These are phyloP conservation scores for Murraya paniculata DNA, from an alignment of 345 rosid species.

Conservation along the genomic window DNA sequence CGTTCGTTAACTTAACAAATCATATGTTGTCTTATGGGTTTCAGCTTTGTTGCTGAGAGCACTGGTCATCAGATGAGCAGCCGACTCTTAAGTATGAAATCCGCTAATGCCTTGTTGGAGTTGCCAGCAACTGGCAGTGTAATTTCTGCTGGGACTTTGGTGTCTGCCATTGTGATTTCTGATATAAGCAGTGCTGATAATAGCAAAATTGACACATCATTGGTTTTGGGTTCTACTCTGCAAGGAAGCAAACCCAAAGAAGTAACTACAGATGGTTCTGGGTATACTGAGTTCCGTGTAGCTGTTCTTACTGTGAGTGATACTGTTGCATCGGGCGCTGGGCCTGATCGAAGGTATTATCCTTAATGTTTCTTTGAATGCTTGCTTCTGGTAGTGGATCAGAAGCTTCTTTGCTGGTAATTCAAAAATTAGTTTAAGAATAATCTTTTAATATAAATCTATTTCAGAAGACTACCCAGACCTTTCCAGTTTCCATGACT, in stretches of 20 bases:
- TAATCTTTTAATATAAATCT: background rate
- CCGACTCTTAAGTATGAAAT: conserved; percentile 89
- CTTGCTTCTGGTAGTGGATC: background rate
- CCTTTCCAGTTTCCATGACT: background rate
- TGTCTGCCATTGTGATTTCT: conserved; percentile 65
- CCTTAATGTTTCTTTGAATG: background rate
- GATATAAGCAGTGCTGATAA: conserved; percentile 40
- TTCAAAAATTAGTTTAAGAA: background rate
- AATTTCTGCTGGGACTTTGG: conserved; percentile 69
- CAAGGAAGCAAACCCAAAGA: conserved; percentile 31
- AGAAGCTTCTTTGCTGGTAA: background rate
- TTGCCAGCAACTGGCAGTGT: conserved; percentile 63
- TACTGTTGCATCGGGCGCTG: conserved; percentile 81
- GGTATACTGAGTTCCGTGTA: conserved; percentile 45
- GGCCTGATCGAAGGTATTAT: conserved; percentile 86
- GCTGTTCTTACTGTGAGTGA: conserved; percentile 90
- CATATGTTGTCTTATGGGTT: conserved; percentile 14
- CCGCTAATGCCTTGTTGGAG: conserved; percentile 86
- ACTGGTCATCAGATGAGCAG: conserved; percentile 91
- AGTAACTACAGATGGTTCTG: conserved; percentile 25
- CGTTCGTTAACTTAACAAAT: background rate
- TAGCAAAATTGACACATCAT: conserved; percentile 22
- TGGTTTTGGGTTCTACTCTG: conserved; percentile 31
- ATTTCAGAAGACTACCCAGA: background rate
- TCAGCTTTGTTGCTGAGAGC: conserved; percentile 92